These are phyloP conservation scores for Stipa capillata DNA, from an alignment of 176 grass and related monocot genomes.

Conservation along the genomic window DNA sequence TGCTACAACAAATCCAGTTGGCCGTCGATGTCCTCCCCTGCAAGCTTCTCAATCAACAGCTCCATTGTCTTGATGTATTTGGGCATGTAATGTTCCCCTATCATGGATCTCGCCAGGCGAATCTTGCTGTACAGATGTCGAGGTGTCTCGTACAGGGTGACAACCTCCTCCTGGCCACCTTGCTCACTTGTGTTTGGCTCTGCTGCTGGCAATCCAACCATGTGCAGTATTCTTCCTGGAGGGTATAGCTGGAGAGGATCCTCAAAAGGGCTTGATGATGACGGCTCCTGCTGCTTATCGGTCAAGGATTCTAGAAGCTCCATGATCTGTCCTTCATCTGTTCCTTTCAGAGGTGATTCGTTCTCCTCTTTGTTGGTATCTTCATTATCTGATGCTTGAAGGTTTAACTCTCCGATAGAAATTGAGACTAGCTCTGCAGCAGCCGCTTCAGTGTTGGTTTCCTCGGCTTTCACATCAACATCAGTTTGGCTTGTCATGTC, in stretches of 20 bases:
- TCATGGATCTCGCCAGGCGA: conserved; percentile 67
- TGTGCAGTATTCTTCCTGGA: conserved; percentile 91
- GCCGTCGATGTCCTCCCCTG: conserved; percentile 2
- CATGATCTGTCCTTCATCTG: background rate
- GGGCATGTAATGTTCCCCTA: conserved; percentile 94
- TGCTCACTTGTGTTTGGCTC: conserved; percentile 21
- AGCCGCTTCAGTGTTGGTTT: background rate
- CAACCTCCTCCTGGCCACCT: conserved; percentile 31
- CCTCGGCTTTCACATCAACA: conserved; percentile 3
- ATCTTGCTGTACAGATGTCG: conserved; percentile 80
- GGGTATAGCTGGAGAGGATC: conserved; percentile 62
- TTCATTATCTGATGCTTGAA: conserved; percentile 19
- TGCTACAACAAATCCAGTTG: conserved; percentile 25
- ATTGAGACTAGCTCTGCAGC: background rate
- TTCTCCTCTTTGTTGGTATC: conserved; percentile 6
- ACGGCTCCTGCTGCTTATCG: background rate
- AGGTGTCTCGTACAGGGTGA: conserved; percentile 70
- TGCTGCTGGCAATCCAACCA: conserved; percentile 51
- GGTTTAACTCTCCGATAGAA: conserved; percentile 15
- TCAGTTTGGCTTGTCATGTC: conserved; percentile 10
- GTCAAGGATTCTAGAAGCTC: conserved; percentile 20
- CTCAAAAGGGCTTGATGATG: conserved; percentile 2
- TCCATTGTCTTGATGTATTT: conserved; percentile 76
- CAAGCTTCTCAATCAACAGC: conserved; percentile 61
- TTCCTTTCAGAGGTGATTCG: background rate